Evolutionary conservation across 1,284 basidiomycete genomes (phyloP).

Genomic region (Ganoderma multipileum): DNA sequence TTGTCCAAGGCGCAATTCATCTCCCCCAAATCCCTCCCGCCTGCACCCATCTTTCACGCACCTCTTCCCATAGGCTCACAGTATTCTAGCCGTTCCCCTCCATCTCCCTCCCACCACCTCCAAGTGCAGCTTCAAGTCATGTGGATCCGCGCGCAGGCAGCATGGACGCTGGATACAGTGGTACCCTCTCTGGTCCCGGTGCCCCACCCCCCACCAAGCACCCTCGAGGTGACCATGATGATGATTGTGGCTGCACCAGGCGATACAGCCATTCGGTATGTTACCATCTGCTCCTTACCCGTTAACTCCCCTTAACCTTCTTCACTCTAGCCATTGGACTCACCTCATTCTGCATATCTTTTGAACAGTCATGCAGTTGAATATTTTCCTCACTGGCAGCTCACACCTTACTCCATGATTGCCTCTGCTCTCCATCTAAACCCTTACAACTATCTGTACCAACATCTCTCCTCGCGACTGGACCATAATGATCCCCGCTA

Average conservation of each 20-base stretch:
- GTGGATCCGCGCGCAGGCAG: conserved; percentile 51
- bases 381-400: conserved; percentile 30
- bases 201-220: conserved; percentile 56
- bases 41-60: conserved; percentile 33
- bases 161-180: conserved; percentile 44
- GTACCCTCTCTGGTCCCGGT: conserved; percentile 35
- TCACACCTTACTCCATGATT: conserved; percentile 22
- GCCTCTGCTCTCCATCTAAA: conserved; percentile 31
- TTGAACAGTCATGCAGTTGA: conserved; percentile 33
- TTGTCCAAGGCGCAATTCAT: conserved; percentile 22
- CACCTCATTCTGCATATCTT: conserved; percentile 30
- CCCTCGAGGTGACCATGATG: conserved; percentile 43
- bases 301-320: conserved; percentile 3
- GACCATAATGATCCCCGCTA: conserved; percentile 37
- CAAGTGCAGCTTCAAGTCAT: conserved; percentile 38
- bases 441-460: conserved; percentile 26
- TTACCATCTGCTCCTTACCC: conserved; percentile 10
- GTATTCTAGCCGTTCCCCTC: conserved; percentile 36
- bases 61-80: conserved; percentile 27
- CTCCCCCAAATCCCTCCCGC: conserved; percentile 19
- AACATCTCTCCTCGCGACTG: conserved; percentile 27
- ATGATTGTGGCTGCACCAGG: conserved; percentile 26
- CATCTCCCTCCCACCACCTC: conserved; percentile 39
- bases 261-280: conserved; percentile 38
- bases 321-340: conserved; percentile 33